Base-by-base conservation (phyloP, 2,329 filamentous ascomycete species). In the Xylariomycetidae sp. region DNA sequence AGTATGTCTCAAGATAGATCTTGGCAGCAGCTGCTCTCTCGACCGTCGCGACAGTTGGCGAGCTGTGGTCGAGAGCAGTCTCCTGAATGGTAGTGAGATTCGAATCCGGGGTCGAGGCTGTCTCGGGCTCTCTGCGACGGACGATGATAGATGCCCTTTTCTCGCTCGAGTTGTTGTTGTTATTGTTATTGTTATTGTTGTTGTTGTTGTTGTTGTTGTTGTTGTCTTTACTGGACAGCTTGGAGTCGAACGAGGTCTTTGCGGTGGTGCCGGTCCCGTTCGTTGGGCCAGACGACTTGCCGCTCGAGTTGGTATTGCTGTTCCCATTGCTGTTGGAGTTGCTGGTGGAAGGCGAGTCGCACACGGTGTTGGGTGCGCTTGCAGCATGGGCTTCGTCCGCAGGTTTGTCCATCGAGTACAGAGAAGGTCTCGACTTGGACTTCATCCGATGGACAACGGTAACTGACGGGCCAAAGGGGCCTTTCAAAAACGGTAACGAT, bases 1-100 rank as follows among this genome's bases (percentile, higher is more conserved):
- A 95, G 49, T 89, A 76, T 0, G 79, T 86, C 57, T 96, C 92
- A 8, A 96, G 71, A 48, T 79, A 93, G 14, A 93, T 76, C 56
- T 94, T 95, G 26, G 86, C 82, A 0, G 85, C 82, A 0, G 87
- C 79, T 3, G 81, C 76, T 39, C 74, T 78, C 60, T 96, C 90
- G 0, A 87, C 81, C 0, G 88, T 94, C 9, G 57, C 26, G 6
- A 70, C 53, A 1, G 60, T 62, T 1, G 63, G 61, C 1, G 42
- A 35, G 2, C 43, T 33, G 1, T 47, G 35, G 16, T 56, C 50
- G 9, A 51, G 34, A 7, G 46, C 47, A 5, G 49, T 54, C 40
- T 64, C 61, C 35, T 60, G 53, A 24, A 63, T 55, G 12, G 52
- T 48, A 14, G 45, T 47, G 3, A 54, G 39, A 25, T 40, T 42